Conservation (phyloP, 169 alveolate genomes). For the Perkinsus chesapeaki region DNA sequence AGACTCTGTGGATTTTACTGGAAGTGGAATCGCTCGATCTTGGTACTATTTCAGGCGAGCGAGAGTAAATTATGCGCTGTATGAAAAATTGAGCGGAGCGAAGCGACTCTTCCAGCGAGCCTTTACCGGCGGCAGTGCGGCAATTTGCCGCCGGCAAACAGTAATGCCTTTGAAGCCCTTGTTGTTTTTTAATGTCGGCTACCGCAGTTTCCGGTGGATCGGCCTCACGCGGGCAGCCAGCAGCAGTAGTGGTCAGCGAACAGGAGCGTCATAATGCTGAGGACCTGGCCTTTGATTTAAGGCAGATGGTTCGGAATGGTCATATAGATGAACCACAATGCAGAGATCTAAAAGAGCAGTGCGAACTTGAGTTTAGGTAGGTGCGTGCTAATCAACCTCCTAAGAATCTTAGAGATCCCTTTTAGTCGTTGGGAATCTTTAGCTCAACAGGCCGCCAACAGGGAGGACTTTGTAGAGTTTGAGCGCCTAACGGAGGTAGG, state of each 20-base stretch:
- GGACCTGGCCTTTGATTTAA: neutral
- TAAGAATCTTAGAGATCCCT: neutral
- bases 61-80: neutral
- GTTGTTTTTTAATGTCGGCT: slow-evolving; percentile 2
- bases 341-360: neutral
- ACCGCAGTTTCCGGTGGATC: neutral
- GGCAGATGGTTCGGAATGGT: neutral
- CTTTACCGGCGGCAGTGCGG: too few species aligned
- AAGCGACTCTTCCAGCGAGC: neutral
- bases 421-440: neutral
- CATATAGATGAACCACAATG: neutral
- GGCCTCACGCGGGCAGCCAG: neutral
- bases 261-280: neutral
- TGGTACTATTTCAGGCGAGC: neutral
- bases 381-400: neutral
- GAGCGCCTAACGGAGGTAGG: neutral
- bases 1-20: neutral
- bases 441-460: neutral
- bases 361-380: neutral
- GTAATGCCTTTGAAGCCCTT: too few species aligned
- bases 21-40: neutral
- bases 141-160: too few species aligned
- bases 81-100: neutral
- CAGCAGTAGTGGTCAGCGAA: neutral
- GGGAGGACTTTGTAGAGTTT: neutral